These are phyloP conservation scores for Ceratobasidium papillatum DNA, from an alignment of 1,284 basidiomycete genomes.

Conservation along the genomic window DNA sequence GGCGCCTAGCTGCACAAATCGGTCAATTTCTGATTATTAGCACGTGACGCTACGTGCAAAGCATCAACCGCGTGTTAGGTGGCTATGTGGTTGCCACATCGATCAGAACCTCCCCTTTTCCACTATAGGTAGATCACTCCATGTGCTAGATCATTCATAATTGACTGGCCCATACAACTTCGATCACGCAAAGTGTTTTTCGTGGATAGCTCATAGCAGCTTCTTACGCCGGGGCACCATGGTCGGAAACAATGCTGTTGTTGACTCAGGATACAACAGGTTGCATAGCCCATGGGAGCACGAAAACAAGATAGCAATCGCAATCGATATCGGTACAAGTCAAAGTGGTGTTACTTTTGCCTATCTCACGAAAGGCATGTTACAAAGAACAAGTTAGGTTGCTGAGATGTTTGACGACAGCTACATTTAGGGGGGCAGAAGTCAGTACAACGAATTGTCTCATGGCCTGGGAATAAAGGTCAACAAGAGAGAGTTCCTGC, in stretches of 20 bases:
- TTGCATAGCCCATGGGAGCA: conserved; percentile 34
- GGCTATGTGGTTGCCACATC: too few species aligned
- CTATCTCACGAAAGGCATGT: conserved; percentile 17
- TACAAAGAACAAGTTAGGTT: background rate
- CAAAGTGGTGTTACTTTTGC: conserved; percentile 38
- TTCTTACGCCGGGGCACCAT: too few species aligned
- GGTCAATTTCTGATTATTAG: background rate
- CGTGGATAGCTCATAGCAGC: too few species aligned
- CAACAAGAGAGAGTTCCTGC: conserved; percentile 40
- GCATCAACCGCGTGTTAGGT: too few species aligned
- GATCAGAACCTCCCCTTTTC: background rate
- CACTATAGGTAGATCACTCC: too few species aligned
- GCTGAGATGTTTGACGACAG: background rate
- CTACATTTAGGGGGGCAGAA: background rate
- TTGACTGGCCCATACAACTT: too few species aligned
- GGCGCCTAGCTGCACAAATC: background rate
- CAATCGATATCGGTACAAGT: conserved; percentile 41
- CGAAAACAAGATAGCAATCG: conserved; percentile 38
- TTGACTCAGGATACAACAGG: too few species aligned
- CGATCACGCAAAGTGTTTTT: too few species aligned
- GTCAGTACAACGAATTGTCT: conserved; percentile 14
- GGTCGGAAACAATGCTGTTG: too few species aligned
- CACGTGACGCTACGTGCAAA: background rate
- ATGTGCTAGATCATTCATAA: too few species aligned
- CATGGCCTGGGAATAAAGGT: conserved; percentile 37